Base-by-base conservation (phyloP, 2,329 filamentous ascomycete genomes). In the Fusarium humuli region DNA sequence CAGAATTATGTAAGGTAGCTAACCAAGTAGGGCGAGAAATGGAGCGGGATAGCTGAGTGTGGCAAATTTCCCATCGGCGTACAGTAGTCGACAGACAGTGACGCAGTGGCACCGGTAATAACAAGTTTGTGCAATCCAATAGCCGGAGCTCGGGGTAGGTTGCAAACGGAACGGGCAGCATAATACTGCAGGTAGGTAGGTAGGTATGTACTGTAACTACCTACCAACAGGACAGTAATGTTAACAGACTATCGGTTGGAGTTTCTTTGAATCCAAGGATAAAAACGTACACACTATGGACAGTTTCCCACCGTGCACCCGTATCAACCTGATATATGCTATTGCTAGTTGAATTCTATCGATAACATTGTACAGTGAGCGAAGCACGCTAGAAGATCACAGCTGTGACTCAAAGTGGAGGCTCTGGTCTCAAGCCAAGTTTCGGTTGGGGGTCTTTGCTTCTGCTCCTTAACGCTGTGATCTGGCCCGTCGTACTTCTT, bases 1-100 rank as follows among this genome's bases (percentile, higher is more conserved):
- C 69, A 69, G 54, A 70, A 70, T 71, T 71, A 71, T 70, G 63
- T 69, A 70, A 71, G 60, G 56, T 50, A 44, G 29, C 49, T 53
- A 53, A 53, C 32, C 23, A 42, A 25, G 40, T 49, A 44, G 40
- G 40, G 49, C 18, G 49, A 53, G 34, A 53, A 53, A 53, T 45
- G 29, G 49, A 46, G 52, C 25, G 29, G 47, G 47, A 54, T 58
- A 47, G 47, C 54, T 50, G 56, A 71, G 50, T 37, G 68, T 70
- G 68, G 68, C 68, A 67, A 70, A 71, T 65, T 59, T 41, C 20
- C 32, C 20, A 42, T 34, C 42, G 18, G 34, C n/a, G 49, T 37
- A 37, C 34, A 37, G 49, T 53, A 30, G 63, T 65, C 46, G 57
- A 30, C 42, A 48, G 67, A 65, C 44, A 13, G 46, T 71, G 67